Percentiles rank a stretch among this genome's conserved stretches.
These are phyloP conservation scores for Rhizopus sp. DNA, from an alignment of 371 early-diverging fungal species.

Conservation along the genomic window DNA sequence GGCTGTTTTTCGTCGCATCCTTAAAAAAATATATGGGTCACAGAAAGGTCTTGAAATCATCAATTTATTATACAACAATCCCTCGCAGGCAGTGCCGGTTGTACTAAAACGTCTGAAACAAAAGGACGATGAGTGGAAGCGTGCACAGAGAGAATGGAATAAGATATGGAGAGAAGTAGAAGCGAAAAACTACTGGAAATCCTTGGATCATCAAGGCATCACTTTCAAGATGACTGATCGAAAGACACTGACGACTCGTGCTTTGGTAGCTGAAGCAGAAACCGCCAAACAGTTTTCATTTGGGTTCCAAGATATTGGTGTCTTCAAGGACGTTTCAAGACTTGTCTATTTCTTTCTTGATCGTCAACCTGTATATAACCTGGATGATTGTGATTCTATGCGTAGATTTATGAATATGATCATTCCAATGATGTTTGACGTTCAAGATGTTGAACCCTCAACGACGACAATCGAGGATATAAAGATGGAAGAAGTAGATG, in stretches of 20 bases:
- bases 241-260: slow-evolving; percentile 76
- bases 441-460: slow-evolving; percentile 41
- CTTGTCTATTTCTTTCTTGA: slow-evolving; percentile 60
- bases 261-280: slow-evolving; percentile 86
- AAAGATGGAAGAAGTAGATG: slow-evolving; percentile 38
- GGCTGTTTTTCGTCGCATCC: slow-evolving; percentile 86
- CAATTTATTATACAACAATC: slow-evolving; percentile 90
- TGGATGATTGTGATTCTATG: slow-evolving; percentile 71
- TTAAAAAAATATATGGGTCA: slow-evolving; percentile 91
- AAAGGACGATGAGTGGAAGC: slow-evolving; percentile 97
- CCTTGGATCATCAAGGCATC: slow-evolving; percentile 94
- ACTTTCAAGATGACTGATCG: slow-evolving; percentile 87
- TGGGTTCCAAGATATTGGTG: slow-evolving; percentile 54
- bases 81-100: slow-evolving; percentile 93
- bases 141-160: slow-evolving; percentile 75
- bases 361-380: slow-evolving; percentile 48
- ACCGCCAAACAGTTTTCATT: slow-evolving; percentile 45
- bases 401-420: slow-evolving; percentile 71
- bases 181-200: slow-evolving; percentile 93
- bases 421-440: slow-evolving; percentile 72
- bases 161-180: slow-evolving; percentile 98
- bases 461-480: slow-evolving; percentile 32
- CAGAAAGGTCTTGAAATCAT: slow-evolving; percentile 90
- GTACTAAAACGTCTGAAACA: slow-evolving; percentile 96
- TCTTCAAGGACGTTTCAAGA: slow-evolving; percentile 71